Evolutionary conservation across 768 basidiomycete species (phyloP).

Genomic region (Crucibulum laeve): DNA sequence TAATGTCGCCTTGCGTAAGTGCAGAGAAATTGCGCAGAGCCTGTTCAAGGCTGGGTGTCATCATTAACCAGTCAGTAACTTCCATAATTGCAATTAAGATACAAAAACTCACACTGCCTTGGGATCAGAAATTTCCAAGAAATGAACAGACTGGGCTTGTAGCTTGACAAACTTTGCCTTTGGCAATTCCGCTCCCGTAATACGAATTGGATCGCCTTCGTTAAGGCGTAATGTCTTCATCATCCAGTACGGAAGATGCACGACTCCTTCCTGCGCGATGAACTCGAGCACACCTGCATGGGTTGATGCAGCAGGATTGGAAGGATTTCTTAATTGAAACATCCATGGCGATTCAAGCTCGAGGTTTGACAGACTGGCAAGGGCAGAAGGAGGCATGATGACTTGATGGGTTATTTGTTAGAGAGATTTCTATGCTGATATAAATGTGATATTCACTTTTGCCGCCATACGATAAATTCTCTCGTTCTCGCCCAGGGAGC

Average conservation of each 20-base stretch:
- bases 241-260: constrained; percentile 98
- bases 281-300: constrained; percentile 99
- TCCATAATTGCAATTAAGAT: neutral
- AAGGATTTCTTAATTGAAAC: constrained; percentile 93
- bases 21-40: constrained; percentile 90
- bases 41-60: constrained; percentile 73
- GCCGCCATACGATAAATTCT: constrained; percentile 94
- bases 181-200: constrained; percentile 80
- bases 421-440: constrained; percentile 3
- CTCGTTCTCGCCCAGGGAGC: constrained; percentile 80
- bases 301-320: constrained; percentile 78
- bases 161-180: constrained; percentile 97
- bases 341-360: constrained; percentile 94
- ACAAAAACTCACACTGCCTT: constrained; percentile 83
- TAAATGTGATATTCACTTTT: constrained; percentile 60
- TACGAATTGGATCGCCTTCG: constrained; percentile 93
- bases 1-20: constrained; percentile 92
- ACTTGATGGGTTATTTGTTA: constrained; percentile 42
- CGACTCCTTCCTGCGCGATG: constrained; percentile 94
- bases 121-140: constrained; percentile 94
- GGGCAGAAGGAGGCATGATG: constrained; percentile 94
- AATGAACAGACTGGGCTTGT: constrained; percentile 92
- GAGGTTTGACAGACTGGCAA: constrained; percentile 81
- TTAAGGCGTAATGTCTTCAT: constrained; percentile 93
- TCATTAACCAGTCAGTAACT: constrained; percentile 1